These are phyloP conservation scores for Barnettozyma vustinii DNA, from an alignment of 805 yeast genomes.

Conservation along the genomic window DNA sequence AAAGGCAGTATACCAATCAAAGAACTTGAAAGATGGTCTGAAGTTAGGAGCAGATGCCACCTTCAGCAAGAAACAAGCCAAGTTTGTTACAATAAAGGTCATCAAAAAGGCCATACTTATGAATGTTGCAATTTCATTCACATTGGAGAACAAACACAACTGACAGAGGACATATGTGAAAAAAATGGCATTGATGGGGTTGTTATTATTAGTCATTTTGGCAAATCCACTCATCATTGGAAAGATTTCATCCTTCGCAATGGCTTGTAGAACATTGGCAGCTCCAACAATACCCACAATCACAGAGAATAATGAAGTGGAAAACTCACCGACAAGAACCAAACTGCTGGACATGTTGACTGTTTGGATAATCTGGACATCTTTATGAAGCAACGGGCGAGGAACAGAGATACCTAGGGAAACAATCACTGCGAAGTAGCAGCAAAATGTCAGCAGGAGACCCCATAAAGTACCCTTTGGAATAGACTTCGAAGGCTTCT, in stretches of 20 bases:
- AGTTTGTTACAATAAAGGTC: constrained; percentile 91
- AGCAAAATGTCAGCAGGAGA: constrained; percentile 63
- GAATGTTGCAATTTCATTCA: constrained; percentile 89
- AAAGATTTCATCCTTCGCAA: constrained; percentile 81
- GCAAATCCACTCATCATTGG: constrained; percentile 69
- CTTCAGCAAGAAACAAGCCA: constrained; percentile 86
- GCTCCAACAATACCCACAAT: constrained; percentile 97
- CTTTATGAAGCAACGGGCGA: constrained; percentile 66
- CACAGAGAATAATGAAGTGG: constrained; percentile 88
- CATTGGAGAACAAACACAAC: constrained; percentile 78
- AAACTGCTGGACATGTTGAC: constrained; percentile 63
- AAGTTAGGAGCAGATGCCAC: constrained; percentile 97
- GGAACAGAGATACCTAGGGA: constrained; percentile 80
- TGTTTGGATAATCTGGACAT: constrained; percentile 82
- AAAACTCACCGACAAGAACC: constrained; percentile 81
- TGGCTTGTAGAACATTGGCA: constrained; percentile 85
- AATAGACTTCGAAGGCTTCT: constrained; percentile 80
- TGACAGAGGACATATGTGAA: constrained; percentile 84
- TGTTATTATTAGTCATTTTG: constrained; percentile 42
- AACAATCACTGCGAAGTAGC: constrained; percentile 75
- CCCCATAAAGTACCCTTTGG: constrained; percentile 95
- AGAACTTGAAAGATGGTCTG: constrained; percentile 89
- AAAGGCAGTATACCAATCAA: constrained; percentile 76
- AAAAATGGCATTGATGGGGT: constrained; percentile 61
- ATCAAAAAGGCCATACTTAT: constrained; percentile 96